Evolutionary conservation across 345 rosid genomes (phyloP), one percentile per base, ranked within the genome.

Genomic region (Microthlaspi erraticum): DNA sequence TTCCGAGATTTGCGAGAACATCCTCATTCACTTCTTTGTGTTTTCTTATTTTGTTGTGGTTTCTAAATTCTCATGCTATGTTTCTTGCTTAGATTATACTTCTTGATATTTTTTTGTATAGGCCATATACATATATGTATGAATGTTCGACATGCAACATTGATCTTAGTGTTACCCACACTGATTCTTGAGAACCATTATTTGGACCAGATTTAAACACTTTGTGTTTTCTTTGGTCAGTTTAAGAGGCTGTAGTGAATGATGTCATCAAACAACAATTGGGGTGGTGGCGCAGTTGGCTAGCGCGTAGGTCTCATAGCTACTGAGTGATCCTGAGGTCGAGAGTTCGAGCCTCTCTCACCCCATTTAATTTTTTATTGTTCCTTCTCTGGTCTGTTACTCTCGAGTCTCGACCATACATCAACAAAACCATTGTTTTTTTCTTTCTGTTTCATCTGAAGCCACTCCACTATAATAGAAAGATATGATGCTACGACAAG

Each of bases 261-360:
- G 29, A 8, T 11, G 2, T 1, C 7, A 4, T 0, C 0, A 0
- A 10, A 0, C 2, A 26, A 1, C 44, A 60, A 51, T 0, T 0
- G 93, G 90, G 90, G 92, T 83, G 89, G 91, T 83, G 92, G 96
- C 89, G 97, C 93, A 88, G 96, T 90, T 90, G 97, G 92, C 86
- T 88, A 87, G 98, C 91, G 89, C 90, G 93, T 83, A 85, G 97
- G 89, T 93, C 93, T 88, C 97, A 87, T 87, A 84, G 97, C 91
- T 81, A 56, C 51, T 31, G 92, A 84, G 97, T 78, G 2, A 92
- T 90, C 93, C 97, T 83, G 95, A 88, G 93, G 97, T 90, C 86
- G 97, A 90, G 97, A 87, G 93, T 81, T 84, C 83, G 92, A 84
- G 85, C 92, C 90, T 86, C 89, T 88, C 97, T 88, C 98, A 84